Evolutionary conservation across 257 asterid genomes (phyloP).

Genomic region (Agastache rugosa): DNA sequence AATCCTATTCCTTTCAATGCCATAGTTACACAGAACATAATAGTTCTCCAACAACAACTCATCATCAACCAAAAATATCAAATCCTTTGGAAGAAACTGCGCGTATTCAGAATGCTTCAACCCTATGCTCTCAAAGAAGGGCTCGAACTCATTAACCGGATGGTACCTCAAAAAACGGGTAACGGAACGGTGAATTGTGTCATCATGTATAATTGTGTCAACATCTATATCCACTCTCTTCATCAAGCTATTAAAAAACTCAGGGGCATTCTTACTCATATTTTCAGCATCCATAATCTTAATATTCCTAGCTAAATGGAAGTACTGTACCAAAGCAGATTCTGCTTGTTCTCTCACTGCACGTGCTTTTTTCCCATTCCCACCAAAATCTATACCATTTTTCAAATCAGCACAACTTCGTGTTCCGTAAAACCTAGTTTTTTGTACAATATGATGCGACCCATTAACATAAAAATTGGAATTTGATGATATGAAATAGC

Average conservation of each 20-base stretch:
- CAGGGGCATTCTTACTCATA: slow-evolving; percentile 69
- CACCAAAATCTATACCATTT: slow-evolving; percentile 23
- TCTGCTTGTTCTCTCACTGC: slow-evolving; percentile 55
- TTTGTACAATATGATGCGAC: slow-evolving; percentile 36
- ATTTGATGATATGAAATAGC: slow-evolving; percentile 40
- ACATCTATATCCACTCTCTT: slow-evolving; percentile 43
- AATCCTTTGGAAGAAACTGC: slow-evolving; percentile 54
- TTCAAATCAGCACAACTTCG: slow-evolving; percentile 22
- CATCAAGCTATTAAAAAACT: slow-evolving; percentile 54
- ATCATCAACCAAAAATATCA: slow-evolving; percentile 73
- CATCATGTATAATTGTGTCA: too few relatives aligned
- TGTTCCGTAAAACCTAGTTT: slow-evolving; percentile 47
- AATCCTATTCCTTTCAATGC: slow-evolving; percentile 54
- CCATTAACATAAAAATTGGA: slow-evolving; percentile 39
- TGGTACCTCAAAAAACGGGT: slow-evolving; percentile 71
- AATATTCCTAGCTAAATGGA: slow-evolving; percentile 72
- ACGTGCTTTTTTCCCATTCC: slow-evolving; percentile 31
- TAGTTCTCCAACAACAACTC: slow-evolving; percentile 59
- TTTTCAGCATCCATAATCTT: slow-evolving; percentile 68
- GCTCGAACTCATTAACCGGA: slow-evolving; percentile 85
- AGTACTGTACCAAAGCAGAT: slow-evolving; percentile 68
- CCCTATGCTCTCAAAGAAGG: slow-evolving; percentile 81
- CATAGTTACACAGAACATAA: slow-evolving; percentile 64
- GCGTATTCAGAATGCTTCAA: slow-evolving; percentile 52
- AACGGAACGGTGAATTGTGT: slow-evolving; percentile 45